Conservation (phyloP, 495 filamentous ascomycete species). For the Aspergillus coremiiformis region DNA sequence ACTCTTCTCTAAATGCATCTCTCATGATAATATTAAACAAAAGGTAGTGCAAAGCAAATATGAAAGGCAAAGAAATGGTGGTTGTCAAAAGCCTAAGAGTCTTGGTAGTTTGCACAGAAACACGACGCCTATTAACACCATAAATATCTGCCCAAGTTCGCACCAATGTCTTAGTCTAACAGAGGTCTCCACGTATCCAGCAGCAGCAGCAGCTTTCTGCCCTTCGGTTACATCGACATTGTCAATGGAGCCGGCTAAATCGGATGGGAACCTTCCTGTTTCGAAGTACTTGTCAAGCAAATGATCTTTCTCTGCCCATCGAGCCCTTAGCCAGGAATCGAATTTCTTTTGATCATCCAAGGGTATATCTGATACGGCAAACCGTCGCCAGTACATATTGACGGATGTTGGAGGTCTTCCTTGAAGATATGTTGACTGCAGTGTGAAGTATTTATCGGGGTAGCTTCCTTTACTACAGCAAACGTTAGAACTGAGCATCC, state of each 20-base stretch:
- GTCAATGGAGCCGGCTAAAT: constrained; percentile 41
- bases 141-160: constrained; percentile 52
- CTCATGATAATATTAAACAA: constrained; percentile 6
- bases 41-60: background rate
- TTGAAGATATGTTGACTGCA: constrained; percentile 55
- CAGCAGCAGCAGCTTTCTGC: constrained; percentile 28
- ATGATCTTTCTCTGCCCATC: constrained; percentile 59
- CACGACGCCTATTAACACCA: constrained; percentile 32
- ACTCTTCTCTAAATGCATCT: constrained; percentile 4
- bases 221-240: constrained; percentile 24
- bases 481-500: background rate
- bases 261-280: constrained; percentile 55
- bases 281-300: constrained; percentile 51
- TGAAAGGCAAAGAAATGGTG: background rate
- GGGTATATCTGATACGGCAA: constrained; percentile 51
- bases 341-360: constrained; percentile 50
- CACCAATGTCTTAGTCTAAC: constrained; percentile 44
- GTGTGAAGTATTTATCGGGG: constrained; percentile 60
- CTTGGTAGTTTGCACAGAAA: constrained; percentile 25
- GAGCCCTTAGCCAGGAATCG: constrained; percentile 48
- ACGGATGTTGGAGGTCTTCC: constrained; percentile 62
- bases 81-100: constrained; percentile 7
- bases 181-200: constrained; percentile 53
- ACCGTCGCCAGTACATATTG: constrained; percentile 65
- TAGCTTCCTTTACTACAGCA: constrained; percentile 47